These are phyloP conservation scores for Diaporthe velutina DNA, from an alignment of 2,329 filamentous ascomycete genomes.

Conservation along the genomic window DNA sequence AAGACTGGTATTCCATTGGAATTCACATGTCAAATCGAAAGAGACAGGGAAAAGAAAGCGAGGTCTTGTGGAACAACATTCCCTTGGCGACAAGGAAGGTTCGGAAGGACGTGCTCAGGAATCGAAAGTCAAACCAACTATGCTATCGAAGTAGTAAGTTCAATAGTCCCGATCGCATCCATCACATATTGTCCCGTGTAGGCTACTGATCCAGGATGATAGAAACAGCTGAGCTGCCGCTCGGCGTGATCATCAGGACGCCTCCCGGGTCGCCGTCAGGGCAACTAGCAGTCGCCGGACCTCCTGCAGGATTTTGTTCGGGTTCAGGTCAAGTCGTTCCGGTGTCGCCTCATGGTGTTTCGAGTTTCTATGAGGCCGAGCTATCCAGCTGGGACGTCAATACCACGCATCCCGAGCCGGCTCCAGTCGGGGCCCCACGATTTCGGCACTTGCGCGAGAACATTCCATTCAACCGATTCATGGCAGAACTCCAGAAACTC, in stretches of 20 bases:
- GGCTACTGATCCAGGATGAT: not conserved
- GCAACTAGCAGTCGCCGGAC: too few species aligned
- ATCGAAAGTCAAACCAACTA: not conserved
- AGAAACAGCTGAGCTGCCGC: not conserved
- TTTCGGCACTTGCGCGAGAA: not conserved
- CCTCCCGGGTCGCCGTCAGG: not conserved
- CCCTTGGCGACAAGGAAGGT: not conserved
- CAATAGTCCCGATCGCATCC: accelerated
- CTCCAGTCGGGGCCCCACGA: not conserved
- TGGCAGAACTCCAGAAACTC: not conserved
- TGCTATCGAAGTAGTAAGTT: not conserved
- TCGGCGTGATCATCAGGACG: not conserved
- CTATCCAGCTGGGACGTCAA: not conserved
- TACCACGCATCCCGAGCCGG: not conserved
- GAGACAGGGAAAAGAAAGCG: not conserved
- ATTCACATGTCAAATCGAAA: not conserved
- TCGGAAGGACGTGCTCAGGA: not conserved
- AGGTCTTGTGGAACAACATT: not conserved
- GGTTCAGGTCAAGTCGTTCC: too few species aligned
- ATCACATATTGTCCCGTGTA: not conserved
- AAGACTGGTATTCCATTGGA: not conserved
- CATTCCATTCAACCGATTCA: not conserved
- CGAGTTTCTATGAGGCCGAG: too few species aligned
- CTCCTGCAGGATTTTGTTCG: not conserved
- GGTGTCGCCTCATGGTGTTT: accelerated